Evolutionary conservation across 208 protist genomes (phyloP), one percentile per base, ranked within the genome.

Genomic region (Acanthamoeba lugdunensis): DNA sequence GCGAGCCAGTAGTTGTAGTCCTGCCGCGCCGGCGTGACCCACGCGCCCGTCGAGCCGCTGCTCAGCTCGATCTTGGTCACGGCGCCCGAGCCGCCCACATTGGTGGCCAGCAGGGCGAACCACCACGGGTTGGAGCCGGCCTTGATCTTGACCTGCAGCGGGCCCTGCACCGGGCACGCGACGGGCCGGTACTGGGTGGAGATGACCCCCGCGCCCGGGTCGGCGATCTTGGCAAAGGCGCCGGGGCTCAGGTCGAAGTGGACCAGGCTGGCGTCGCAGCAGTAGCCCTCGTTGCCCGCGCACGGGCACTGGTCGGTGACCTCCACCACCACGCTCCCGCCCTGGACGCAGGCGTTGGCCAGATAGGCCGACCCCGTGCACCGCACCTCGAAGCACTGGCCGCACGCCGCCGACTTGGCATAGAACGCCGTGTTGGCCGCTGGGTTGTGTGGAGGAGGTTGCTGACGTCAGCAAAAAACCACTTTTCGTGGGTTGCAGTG

Each of bases 1-100:
- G 61, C 61, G 13, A 91, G 18, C 85, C 85, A 91, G 85, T 91
- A 91, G 85, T 91, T 91, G 85, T 91, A 91, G 85, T 28, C 25
- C 61, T 91, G 85, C 3, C 85, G 54, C 7, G 41, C 58, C 18
- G 33, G 16, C 0, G 11, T 18, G 16, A 56, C 25, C 85, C 85
- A 91, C 25, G 16, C 0, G 28, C 30, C 52, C 54, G 54, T 23
- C 41, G 41, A 2, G 30, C 85, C 63, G 85, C 33, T 37, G 37
- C 41, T 71, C n/a, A 91, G 37, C 41, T 91, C 85, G 8, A 91
- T 28, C 45, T 91, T 91, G 33, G 61, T 75, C 23, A 91, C 85
- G 13, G 25, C 63, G n/a, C 85, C 85, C 41, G 58, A 56, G 33
- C 85, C 85, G 18, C 85, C 85, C 52, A 91, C 85, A 37, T 91